Evolutionary conservation across 306 rosid species (phyloP), one percentile per base, ranked within the genome.

Genomic region (Gleditsia sinensis): DNA sequence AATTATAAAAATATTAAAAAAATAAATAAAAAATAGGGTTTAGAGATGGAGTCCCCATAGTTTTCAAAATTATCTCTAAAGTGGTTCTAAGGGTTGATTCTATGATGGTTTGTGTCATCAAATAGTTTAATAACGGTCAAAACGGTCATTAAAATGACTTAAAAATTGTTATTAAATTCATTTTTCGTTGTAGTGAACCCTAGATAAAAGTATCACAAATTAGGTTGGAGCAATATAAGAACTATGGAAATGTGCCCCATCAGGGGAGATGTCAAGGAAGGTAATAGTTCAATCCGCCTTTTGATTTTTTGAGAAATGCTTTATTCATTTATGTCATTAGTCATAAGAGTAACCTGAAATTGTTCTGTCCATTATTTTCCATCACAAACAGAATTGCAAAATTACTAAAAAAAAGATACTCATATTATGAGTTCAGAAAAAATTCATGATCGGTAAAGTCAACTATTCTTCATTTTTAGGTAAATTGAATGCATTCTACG

Each of bases 391-490:
- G 94, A 85, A 85, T 51, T 87, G 95, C 77, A 82, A 67, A 54
- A 68, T 30, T 71, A 87, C 92, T 3, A n/a, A 67, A 84, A 78
- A 89, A 91, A 79, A 92, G 86, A 67, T 80, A 73, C 55, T 17
- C 68, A 25, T 88, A 80, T 83, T 91, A 88, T 76, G 92, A 83
- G 49, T 91, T 91, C 81, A 71, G 87, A 45, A 81, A 81, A 74
- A 91, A 87, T 74, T 80, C 89, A 58, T 77, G 97, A 86, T 87
- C 97, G 16, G 92, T 83, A 60, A 89, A 91, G 77, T 87, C 97
- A 50, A 87, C 91, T 54, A 89, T 91, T 83, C 97, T 89, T 79
- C 97, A 91, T 72, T 89, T 91, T 83, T 95, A 89, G 95, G 95
- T 89, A 56, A 45, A 78, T 64, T 39, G 19, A 49, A 17, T 43